Conservation (phyloP, 2,329 filamentous ascomycete genomes). For the Pseudocercospora fijiensis region DNA sequence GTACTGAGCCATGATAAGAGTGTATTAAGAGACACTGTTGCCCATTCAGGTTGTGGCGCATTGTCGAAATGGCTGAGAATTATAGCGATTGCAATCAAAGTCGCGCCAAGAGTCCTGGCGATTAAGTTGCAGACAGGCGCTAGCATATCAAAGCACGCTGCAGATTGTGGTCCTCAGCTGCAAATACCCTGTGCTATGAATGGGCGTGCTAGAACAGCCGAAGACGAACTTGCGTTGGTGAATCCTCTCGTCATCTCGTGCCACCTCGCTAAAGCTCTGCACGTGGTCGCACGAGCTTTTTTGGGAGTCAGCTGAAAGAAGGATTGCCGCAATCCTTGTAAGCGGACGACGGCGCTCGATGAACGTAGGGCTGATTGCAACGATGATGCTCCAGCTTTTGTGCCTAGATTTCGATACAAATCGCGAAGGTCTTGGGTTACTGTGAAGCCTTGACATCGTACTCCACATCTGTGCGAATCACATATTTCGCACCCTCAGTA, state of each 20-base stretch:
- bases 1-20: not conserved
- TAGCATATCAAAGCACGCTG: not conserved
- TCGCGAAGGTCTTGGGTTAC: too few relatives aligned
- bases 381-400: too few relatives aligned
- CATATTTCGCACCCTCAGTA: slow-evolving; percentile 64
- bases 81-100: not conserved
- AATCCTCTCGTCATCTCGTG: not conserved
- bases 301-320: not conserved
- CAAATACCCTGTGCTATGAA: not conserved
- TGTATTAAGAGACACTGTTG: not conserved
- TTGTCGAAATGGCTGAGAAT: not conserved
- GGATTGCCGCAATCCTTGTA: not conserved
- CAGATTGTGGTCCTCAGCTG: not conserved
- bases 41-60: not conserved
- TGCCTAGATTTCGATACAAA: too few relatives aligned
- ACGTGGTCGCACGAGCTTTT: not conserved
- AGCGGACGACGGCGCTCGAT: not conserved
- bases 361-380: not conserved
- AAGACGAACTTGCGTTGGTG: too few relatives aligned
- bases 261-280: not conserved
- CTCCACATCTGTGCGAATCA: slow-evolving; percentile 69
- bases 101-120: too few relatives aligned
- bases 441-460: slow-evolving; percentile 57
- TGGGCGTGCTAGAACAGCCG: not conserved
- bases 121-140: too few relatives aligned